Base-by-base conservation (phyloP, 306 rosid species). In the Malus sylvestris region DNA sequence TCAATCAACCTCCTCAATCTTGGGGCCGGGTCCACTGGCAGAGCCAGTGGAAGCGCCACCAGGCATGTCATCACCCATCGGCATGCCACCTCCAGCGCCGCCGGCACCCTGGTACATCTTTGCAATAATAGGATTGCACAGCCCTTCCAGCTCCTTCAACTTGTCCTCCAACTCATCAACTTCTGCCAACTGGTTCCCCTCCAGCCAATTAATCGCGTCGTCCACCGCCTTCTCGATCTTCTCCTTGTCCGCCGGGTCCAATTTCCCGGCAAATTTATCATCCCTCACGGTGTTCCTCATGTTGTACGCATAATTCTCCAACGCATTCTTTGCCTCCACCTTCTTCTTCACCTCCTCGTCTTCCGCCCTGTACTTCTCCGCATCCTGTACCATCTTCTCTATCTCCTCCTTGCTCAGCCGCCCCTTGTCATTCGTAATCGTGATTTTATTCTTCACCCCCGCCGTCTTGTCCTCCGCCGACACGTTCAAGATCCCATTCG, bases 281-380 rank as follows among this genome's bases (percentile, higher is more conserved):
- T 93, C 98, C 85, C 53, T 86, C 35, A 89, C 84, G 0, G 96
- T 88, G 76, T 88, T 91, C 81, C 97, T 91, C 97, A 93, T 93
- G 40, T 89, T 93, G 10, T 93, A 93, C 0, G 98, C 96, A 40
- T 91, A 93, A 18, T 93, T 91, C 90, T 93, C 98, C 12, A 93
- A 80, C 0, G 91, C 74, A 32, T 93, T 93, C 89, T 89, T 93
- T 0, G 97, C 96, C 0, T 91, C 98, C 86, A 93, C 97, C 64
- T 91, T 93, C 87, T 76, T 93, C 92, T 91, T 93, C 84, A 91
- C 96, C 38, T 89, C 91, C 74, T 91, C 97, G 6, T 93, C 98
- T 84, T 93, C 97, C 8, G 92, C 90, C 75, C 68, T 89, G 38
- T 93, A 93, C 91, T 53, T 87, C 90, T 93, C 97, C 1, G 97